Evolutionary conservation across 345 rosid genomes (phyloP), one percentile per base, ranked within the genome.

Genomic region (Populus pruinosa): DNA sequence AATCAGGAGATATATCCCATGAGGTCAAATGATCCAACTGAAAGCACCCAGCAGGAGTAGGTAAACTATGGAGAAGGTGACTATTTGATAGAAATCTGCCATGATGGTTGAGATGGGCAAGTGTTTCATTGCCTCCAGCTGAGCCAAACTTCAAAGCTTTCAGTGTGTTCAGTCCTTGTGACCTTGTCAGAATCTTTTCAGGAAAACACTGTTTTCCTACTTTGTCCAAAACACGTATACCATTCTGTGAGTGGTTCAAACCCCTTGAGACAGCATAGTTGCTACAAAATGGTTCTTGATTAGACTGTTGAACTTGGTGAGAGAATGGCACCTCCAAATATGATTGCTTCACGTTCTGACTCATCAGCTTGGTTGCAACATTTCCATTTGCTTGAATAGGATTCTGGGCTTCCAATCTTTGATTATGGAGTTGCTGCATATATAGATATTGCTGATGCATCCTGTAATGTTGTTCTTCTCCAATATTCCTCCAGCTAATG

Each of bases 171-270:
- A 77, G 23, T 53, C 91, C 92, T 5, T 86, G 89, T 7, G 92
- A 82, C 87, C 94, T 88, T 80, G 89, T 86, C 31, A 89, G 74
- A 78, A 88, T 87, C 87, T 89, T 93, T 81, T 90, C 92, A 10
- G 93, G 89, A 79, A 84, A 87, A 68, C 56, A 78, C 73, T 81
- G 85, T 66, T 75, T 88, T 65, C 86, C 87, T 27, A 78, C 72
- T 68, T 81, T 87, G 64, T 87, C 87, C 64, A 79, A 41, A 78
- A 77, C 80, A 69, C 82, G 85, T 56, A 75, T 47, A 29, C 73
- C 50, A 78, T 55, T 75, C 20, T 56, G 75, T 4, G 83, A 73
- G 71, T 81, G 87, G 67, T 80, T 87, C 38, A 87, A n/a, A 78
- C 84, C 81, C 77, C 85, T 87, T 63, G 85, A 50, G 62, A 72